phyloP scores from a whole-genome alignment of 306 rosid species.

The Vicia villosa region DNA sequence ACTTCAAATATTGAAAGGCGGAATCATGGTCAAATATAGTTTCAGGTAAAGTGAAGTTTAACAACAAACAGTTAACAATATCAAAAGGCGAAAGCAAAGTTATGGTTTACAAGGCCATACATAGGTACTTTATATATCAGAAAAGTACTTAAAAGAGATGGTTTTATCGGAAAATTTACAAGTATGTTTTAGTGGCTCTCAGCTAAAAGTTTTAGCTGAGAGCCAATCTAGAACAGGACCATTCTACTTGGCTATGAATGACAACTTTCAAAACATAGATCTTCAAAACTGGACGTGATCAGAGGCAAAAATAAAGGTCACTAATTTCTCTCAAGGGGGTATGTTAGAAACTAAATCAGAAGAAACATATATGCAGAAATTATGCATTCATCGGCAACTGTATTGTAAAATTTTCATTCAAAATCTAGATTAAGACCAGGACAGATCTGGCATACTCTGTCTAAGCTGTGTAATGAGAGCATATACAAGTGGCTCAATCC shows the following conservation, averaged over 20 bases:
- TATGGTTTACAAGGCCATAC: background rate
- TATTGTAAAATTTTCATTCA: background rate
- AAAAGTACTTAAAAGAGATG: background rate
- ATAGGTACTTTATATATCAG: background rate
- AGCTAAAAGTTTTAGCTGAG: conserved; percentile 8
- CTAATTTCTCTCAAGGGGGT: background rate
- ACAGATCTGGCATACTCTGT: conserved; percentile 13
- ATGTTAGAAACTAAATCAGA: conserved; percentile 23
- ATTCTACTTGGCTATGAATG: conserved; percentile 9
- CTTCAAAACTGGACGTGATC: background rate
- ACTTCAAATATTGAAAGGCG: conserved; percentile 31
- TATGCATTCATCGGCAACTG: conserved; percentile 18
- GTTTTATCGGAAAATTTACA: conserved; percentile 9
- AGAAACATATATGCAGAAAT: background rate
- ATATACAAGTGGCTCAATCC: conserved; percentile 12
- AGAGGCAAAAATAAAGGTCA: conserved; percentile 16
- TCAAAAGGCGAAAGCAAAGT: conserved; percentile 20
- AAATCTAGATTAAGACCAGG: conserved; percentile 20
- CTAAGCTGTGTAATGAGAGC: conserved; percentile 1
- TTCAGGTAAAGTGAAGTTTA: conserved; percentile 13
- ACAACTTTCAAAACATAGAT: conserved; percentile 18
- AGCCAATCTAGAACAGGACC: background rate
- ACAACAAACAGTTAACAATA: conserved; percentile 10
- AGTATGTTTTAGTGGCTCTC: no score
- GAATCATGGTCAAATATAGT: conserved; percentile 27